Conservation (phyloP, 768 basidiomycete species). For the Paxillus involutus region DNA sequence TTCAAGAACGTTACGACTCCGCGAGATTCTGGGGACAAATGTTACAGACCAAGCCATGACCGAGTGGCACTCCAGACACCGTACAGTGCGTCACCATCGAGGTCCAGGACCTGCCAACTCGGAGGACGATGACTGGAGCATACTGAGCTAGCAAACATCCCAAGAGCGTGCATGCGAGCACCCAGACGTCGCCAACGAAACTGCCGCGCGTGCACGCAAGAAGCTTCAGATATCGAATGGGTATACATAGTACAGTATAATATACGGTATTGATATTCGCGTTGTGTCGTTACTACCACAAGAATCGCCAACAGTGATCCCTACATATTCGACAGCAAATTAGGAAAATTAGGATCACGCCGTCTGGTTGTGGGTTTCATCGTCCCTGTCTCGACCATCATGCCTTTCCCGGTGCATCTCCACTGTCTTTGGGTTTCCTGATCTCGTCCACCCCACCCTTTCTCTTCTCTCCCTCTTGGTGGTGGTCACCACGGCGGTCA, state of each 20-base stretch:
- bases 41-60: constrained; percentile 76
- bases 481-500: constrained; percentile 15
- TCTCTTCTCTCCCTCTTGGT: constrained; percentile 25
- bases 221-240: constrained; percentile 50
- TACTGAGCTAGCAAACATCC: too few relatives aligned
- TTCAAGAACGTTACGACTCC: constrained; percentile 81
- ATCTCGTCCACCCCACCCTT: too few relatives aligned
- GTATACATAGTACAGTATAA: too few relatives aligned
- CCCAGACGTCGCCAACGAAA: constrained; percentile 51
- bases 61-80: constrained; percentile 83
- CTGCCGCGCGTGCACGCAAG: constrained; percentile 73
- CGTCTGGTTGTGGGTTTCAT: too few relatives aligned
- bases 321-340: too few relatives aligned
- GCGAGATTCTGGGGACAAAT: constrained; percentile 83
- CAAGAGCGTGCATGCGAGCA: constrained; percentile 15
- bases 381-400: too few relatives aligned
- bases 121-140: constrained; percentile 29
- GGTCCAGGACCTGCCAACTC: constrained; percentile 12
- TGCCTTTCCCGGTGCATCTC: too few relatives aligned
- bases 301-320: too few relatives aligned
- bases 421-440: too few relatives aligned
- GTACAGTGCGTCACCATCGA: constrained; percentile 44
- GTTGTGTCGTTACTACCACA: too few relatives aligned
- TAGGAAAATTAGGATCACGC: too few relatives aligned
- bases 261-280: too few relatives aligned